Evolutionary conservation across 192 early-diverging fungal species (phyloP).

Genomic region (Gigaspora rosea): DNA sequence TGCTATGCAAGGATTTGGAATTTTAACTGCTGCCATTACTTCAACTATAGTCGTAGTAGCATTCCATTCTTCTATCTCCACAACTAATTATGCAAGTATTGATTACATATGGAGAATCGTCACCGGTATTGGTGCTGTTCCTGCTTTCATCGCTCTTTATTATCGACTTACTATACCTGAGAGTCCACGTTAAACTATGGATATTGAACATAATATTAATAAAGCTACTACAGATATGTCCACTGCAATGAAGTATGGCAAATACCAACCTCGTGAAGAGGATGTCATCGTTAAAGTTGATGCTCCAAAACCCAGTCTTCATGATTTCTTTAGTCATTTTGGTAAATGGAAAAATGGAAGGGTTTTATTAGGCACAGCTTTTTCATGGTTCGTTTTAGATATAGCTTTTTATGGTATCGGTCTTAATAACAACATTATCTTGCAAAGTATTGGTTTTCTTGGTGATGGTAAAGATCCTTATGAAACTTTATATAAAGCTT

Average conservation of each 20-base stretch:
- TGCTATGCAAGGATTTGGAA: constrained; percentile 91
- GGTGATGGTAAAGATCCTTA: no score
- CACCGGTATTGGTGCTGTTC: constrained; percentile 77
- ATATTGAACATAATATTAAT: constrained; percentile 59
- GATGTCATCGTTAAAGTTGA: constrained; percentile 17
- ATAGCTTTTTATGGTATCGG: constrained; percentile 84
- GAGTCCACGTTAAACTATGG: constrained; percentile 74
- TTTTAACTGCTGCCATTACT: constrained; percentile 75
- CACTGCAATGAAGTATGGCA: constrained; percentile 47
- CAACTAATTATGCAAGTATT: constrained; percentile 58
- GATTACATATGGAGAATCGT: constrained; percentile 91
- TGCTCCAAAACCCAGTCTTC: constrained; percentile 47
- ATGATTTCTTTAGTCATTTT: constrained; percentile 74
- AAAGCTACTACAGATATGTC: constrained; percentile 50
- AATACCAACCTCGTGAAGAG: constrained; percentile 44
- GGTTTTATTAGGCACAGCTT: constrained; percentile 72
- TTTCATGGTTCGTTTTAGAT: constrained; percentile 78
- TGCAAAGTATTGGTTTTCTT: constrained; percentile 65
- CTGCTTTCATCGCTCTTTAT: constrained; percentile 78
- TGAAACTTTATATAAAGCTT: no score
- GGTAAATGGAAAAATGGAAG: constrained; percentile 78
- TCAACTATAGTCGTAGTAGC: constrained; percentile 64
- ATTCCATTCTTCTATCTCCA: constrained; percentile 66
- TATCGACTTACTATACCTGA: constrained; percentile 82
- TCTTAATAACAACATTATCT: constrained; percentile 76